A percentile compares a stretch with the other conserved stretches of the same genome.
These are phyloP conservation scores for Polytrichum commune DNA, from an alignment of 225 moss, liverwort and hornwort species.

Conservation along the genomic window DNA sequence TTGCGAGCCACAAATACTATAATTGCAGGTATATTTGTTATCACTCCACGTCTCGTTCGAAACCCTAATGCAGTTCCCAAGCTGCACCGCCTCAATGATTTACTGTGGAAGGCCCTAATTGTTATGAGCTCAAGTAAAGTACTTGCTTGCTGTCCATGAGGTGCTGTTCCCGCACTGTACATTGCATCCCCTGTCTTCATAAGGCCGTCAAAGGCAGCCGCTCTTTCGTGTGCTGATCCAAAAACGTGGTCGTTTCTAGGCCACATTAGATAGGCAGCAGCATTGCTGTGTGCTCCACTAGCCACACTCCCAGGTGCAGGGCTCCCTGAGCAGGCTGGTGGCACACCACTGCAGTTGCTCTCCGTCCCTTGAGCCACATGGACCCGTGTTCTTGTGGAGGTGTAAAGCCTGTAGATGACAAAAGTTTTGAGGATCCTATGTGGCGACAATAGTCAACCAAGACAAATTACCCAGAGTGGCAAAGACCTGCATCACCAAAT, in stretches of 20 bases:
- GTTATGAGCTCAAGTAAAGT: slow-evolving; percentile 40
- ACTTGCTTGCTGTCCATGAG: slow-evolving; percentile 24
- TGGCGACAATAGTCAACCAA: not conserved
- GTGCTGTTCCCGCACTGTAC: slow-evolving; percentile 8
- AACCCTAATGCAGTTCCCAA: slow-evolving; percentile 33
- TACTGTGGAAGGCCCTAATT: slow-evolving; percentile 31
- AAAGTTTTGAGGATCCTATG: not conserved
- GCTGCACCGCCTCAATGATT: slow-evolving; percentile 13
- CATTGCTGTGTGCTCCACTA: no score
- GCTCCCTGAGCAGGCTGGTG: not conserved
- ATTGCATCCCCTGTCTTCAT: slow-evolving; percentile 14
- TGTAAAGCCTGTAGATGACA: slow-evolving; percentile 9
- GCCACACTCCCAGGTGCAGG: no score
- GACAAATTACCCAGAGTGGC: not conserved
- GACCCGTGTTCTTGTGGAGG: not conserved
- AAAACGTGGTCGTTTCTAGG: slow-evolving; percentile 7
- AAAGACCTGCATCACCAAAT: not conserved
- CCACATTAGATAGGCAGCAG: slow-evolving; percentile 22
- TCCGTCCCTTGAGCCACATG: slow-evolving; percentile 4
- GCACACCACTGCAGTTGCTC: slow-evolving; percentile 6
- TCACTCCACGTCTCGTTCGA: slow-evolving; percentile 14
- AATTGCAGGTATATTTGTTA: slow-evolving; percentile 33
- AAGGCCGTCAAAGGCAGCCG: slow-evolving; percentile 20
- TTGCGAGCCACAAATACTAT: slow-evolving; percentile 39
- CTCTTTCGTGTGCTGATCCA: slow-evolving; percentile 21